phyloP scores from a whole-genome alignment of 306 rosid genomes.

The Abrus pulchellus region DNA sequence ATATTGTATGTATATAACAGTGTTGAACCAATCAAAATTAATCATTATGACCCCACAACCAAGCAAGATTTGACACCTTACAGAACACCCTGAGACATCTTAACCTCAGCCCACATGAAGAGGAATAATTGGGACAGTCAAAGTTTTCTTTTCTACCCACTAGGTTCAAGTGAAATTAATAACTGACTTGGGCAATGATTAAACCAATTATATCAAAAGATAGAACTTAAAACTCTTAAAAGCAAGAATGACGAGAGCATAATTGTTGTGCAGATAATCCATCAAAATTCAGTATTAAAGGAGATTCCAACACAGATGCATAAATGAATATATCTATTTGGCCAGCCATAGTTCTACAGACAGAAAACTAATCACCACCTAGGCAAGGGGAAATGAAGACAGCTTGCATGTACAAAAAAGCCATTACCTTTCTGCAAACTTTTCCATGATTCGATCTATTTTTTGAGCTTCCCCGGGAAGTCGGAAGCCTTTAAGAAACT shows the following conservation, averaged over 20 bases:
- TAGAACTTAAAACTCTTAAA: slow-evolving; percentile 21
- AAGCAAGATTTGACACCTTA: slow-evolving; percentile 27
- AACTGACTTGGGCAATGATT: slow-evolving; percentile 33
- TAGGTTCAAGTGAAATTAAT: slow-evolving; percentile 14
- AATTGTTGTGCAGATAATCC: slow-evolving; percentile 16
- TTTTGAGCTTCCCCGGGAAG: slow-evolving; percentile 99
- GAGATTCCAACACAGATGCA: slow-evolving; percentile 34
- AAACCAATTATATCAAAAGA: slow-evolving; percentile 20
- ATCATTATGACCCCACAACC: slow-evolving; percentile 39
- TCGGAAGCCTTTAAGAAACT: slow-evolving; percentile 95
- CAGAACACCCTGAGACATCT: slow-evolving; percentile 12
- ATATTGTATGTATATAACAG: slow-evolving; percentile 6
- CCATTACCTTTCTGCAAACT: slow-evolving; percentile 93
- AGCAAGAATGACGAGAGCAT: slow-evolving; percentile 22
- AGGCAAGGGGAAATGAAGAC: slow-evolving; percentile 37
- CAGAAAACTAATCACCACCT: slow-evolving; percentile 11
- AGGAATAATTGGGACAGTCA: slow-evolving; percentile 17
- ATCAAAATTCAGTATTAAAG: slow-evolving; percentile 22
- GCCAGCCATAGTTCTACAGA: slow-evolving; percentile 37
- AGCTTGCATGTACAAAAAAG: slow-evolving; percentile 33
- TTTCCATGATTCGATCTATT: slow-evolving; percentile 99
- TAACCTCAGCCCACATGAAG: slow-evolving; percentile 23
- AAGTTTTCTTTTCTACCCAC: slow-evolving; percentile 14
- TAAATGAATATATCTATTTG: slow-evolving; percentile 21
- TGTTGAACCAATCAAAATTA: slow-evolving; percentile 7